phyloP scores from a whole-genome alignment of 805 yeast genomes.

The Kazachstania africana region DNA sequence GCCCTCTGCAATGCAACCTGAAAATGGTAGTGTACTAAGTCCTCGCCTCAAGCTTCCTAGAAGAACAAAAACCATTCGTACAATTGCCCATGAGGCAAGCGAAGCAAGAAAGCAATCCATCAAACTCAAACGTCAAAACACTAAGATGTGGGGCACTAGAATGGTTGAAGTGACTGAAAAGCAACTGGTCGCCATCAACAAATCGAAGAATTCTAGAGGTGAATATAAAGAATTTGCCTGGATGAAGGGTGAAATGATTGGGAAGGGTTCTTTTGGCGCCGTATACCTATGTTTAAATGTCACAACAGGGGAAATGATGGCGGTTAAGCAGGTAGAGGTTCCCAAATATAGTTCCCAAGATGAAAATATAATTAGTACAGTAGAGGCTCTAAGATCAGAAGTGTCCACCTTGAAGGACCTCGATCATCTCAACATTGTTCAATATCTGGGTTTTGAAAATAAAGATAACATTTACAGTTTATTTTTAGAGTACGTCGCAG shows the following conservation, averaged over 20 bases:
- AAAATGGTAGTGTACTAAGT: neutral
- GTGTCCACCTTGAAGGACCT: conserved; percentile 89
- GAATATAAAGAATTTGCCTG: conserved; percentile 82
- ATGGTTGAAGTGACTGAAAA: conserved; percentile 82
- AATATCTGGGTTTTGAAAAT: conserved; percentile 87
- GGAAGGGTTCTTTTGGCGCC: conserved; percentile 92
- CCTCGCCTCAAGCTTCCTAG: conserved; percentile 25
- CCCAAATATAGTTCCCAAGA: conserved; percentile 34
- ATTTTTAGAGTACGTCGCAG: conserved; percentile 92
- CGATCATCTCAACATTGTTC: conserved; percentile 90
- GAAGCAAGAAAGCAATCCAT: conserved; percentile 37
- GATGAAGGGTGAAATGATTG: conserved; percentile 95
- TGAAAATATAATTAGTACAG: conserved; percentile 43
- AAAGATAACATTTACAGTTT: conserved; percentile 63
- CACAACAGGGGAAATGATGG: conserved; percentile 97
- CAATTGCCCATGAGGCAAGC: conserved; percentile 85
- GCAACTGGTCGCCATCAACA: conserved; percentile 54
- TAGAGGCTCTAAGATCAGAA: conserved; percentile 79
- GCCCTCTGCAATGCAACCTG: neutral
- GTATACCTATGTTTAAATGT: conserved; percentile 87
- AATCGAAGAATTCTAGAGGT: conserved; percentile 52
- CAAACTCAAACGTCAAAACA: conserved; percentile 57
- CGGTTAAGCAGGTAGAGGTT: conserved; percentile 86
- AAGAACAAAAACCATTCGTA: conserved; percentile 83
- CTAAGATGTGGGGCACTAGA: conserved; percentile 96